phyloP scores from a whole-genome alignment of 352 stramenopile species.

The Phytophthora hybrid region DNA sequence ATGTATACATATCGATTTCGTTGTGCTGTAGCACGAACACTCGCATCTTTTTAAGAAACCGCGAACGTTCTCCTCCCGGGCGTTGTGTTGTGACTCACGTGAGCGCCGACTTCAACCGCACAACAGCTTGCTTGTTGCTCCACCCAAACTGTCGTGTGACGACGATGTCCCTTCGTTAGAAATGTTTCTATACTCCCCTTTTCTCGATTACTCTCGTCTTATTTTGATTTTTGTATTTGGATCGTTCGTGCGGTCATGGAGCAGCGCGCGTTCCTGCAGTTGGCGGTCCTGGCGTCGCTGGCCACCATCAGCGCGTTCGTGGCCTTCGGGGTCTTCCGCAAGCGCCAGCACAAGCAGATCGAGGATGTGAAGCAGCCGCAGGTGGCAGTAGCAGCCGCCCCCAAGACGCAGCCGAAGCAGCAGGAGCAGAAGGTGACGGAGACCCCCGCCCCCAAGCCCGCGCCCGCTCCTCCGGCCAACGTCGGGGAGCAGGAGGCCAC shows the following conservation, averaged over 20 bases:
- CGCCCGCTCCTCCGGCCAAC: slow-evolving; percentile 27
- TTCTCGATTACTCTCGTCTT: neutral
- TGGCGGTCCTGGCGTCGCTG: slow-evolving; percentile 77
- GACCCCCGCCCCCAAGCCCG: slow-evolving; percentile 35
- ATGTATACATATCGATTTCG: too few relatives aligned
- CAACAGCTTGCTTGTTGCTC: neutral
- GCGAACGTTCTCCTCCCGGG: neutral
- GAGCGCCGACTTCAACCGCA: neutral
- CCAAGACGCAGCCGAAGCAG: slow-evolving; percentile 27
- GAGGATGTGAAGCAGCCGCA: slow-evolving; percentile 45
- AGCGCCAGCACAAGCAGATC: slow-evolving; percentile 45
- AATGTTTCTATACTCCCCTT: neutral
- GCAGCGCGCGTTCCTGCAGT: slow-evolving; percentile 66
- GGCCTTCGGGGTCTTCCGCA: slow-evolving; percentile 58
- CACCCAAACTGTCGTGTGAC: neutral
- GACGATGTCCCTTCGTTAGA: neutral
- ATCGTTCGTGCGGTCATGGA: slow-evolving; percentile 41
- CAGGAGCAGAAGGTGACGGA: slow-evolving; percentile 40
- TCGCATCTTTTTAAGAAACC: too few relatives aligned
- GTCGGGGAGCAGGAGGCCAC: slow-evolving; percentile 72
- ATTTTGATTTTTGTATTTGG: slow-evolving; percentile 4
- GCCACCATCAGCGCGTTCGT: slow-evolving; percentile 73
- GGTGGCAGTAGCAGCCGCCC: slow-evolving; percentile 8
- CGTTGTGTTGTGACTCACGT: neutral
- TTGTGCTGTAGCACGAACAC: too few relatives aligned